Base-by-base conservation (phyloP, 768 basidiomycete species). In the Chalciporus chontae region DNA sequence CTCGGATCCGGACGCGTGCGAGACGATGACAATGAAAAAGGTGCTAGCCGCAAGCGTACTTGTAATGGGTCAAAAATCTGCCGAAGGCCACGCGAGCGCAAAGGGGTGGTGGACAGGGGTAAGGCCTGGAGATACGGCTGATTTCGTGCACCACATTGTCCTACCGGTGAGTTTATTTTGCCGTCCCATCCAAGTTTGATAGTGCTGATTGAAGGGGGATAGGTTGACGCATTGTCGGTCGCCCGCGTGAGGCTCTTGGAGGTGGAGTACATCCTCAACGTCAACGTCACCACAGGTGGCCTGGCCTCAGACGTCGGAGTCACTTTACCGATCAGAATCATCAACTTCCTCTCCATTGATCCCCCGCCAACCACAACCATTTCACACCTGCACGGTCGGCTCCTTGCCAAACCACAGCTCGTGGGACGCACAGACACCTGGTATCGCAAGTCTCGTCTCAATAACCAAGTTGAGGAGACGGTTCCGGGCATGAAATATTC, bases 41-140 rank as follows among this genome's bases (percentile, higher is more conserved):
- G 76, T 80, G 53, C 73, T 94, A 1, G 78, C 83, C 2, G 83
- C 84, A 59, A 77, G 80, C 27, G 72, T 72, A 4, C 73, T 95
- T 23, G 80, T 84, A 56, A 81, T 84, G 63, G 81, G 84, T 6
- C 79, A 85, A 43, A 75, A 76, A 36, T 79, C 78, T 23, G 68
- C 80, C 7, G 77, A 78, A 53, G 87, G 87, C 2, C 77, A 82
- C 61, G 87, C 85, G 9, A 91, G 87, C 37, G 87, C 83, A 19
- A 85, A 83, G 59, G 93, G 92, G 1, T 95, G 90, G 87, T 95
- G 93, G 92, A 75, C 81, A 5, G 94, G 94, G 8, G 82, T 94
- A 6, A 68, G 72, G 13, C 72, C 85, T 3, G 80, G 81, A 2
- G 80, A 84, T 53, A 71, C 73, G 5, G 69, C 75, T 8, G 75